Base-by-base conservation (phyloP, 352 stramenopile genomes). In the Thalassiosira allenii region DNA sequence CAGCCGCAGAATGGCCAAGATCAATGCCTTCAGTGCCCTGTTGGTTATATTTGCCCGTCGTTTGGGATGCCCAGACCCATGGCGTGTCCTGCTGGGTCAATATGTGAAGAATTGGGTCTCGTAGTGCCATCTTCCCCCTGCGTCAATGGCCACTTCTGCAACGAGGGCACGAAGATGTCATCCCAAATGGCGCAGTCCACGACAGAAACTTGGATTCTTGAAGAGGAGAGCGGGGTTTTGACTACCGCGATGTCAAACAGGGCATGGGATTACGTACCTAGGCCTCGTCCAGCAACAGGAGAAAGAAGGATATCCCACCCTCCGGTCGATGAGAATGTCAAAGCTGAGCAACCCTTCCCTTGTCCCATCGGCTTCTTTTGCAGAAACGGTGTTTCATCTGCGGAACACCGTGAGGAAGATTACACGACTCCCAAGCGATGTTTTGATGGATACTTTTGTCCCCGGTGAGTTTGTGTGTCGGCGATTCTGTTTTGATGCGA, bases 391-490 rank as follows among this genome's bases (percentile, higher is more conserved):
- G 96, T 97, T 30, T 83, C 91, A 2, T 89, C 76, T 3, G 86
- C 91, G 34, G 78, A 94, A 30, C 30, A 92, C 25, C 47, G 91
- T 9, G 57, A 92, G 22, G 93, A 89, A 30, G 98, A 99, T 81
- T 98, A 96, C 79, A 96, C 90, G 56, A 96, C 95, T 5, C 97
- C 97, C 40, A 97, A 99, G 71, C 91, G 86, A 44, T 99, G 97
- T 63, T 98, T 98, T 69, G 80, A 93, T 40, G 97, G 97, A 0
- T 98, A 98, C 79, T 99, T 99, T 76, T 99, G 97, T 86, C 96
- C 97, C 0, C 89, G 92, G 25, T 96, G 96, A 25, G 98, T 96
- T n/a, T n/a, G n/a, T n/a, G n/a, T n/a, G n/a, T n/a, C n/a, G n/a
- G n/a, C n/a, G n/a, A n/a, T n/a, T n/a, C n/a, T n/a, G n/a, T n/a